Conservation (phyloP, 1,139 yeast species). For the Eremothecium cymbalariae region DNA sequence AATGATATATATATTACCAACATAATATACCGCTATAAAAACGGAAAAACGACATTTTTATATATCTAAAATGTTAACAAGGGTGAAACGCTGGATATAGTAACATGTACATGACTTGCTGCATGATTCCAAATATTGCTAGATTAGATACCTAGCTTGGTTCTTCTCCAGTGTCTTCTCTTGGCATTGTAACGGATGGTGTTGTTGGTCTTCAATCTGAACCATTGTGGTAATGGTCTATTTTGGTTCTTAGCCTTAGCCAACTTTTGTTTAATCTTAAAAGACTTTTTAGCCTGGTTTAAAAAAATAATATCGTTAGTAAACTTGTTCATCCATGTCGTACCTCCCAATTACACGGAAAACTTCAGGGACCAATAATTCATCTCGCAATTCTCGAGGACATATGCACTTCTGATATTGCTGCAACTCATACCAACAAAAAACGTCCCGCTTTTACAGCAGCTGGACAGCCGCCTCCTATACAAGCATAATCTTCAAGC, state of each 20-base stretch:
- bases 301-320: slow-evolving; percentile 5
- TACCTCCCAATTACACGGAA: background rate
- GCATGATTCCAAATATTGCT: too few species aligned
- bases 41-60: too few species aligned
- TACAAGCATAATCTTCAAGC: too few species aligned
- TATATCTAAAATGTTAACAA: slow-evolving; percentile 7
- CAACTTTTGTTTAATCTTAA: slow-evolving; percentile 97
- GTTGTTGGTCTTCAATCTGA: slow-evolving; percentile 98
- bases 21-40: too few species aligned
- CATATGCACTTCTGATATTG: too few species aligned
- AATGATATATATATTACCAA: too few species aligned
- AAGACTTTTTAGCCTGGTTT: slow-evolving; percentile 84
- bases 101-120: slow-evolving; percentile 3
- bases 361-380: background rate
- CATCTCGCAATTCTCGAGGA: too few species aligned
- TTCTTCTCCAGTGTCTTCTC: slow-evolving; percentile 99
- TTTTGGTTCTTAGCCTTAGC: slow-evolving; percentile 99
- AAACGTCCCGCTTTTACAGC: too few species aligned
- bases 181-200: slow-evolving; percentile 98
- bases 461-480: too few species aligned
- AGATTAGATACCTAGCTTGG: slow-evolving; percentile 93
- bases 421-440: too few species aligned
- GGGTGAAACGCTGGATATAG: background rate
- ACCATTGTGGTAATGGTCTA: slow-evolving; percentile 99
- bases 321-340: slow-evolving; percentile 7